Evolutionary conservation across 176 grass and related monocot genomes (phyloP), one percentile per base, ranked within the genome.

Genomic region (Thinopyrum elongatum): DNA sequence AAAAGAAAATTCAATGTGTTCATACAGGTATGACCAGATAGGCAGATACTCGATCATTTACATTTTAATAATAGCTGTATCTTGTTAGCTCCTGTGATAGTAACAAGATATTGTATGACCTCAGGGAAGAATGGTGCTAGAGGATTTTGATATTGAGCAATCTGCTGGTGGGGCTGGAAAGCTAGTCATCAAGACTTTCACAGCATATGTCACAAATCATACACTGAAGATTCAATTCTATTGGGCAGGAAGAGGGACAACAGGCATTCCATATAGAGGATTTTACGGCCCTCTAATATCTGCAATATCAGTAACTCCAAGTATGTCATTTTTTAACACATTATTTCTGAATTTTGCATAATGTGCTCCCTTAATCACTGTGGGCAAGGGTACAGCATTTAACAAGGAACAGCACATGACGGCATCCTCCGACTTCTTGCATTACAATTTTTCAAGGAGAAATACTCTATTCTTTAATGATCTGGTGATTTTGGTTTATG

Each of bases 281-380:
- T 39, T 80, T 87, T 95, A 98, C 26, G 96, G 93, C 31, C 96
- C 96, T 77, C 41, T 98, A 27, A 88, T 98, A 94, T 98, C 96
- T 91, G 96, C 96, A 89, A 94, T 98, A 83, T 95, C 96, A 82
- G 86, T 95, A 83, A 87, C 70, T 80, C 92, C 93, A 87, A 95
- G 93, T 98, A 89, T 85, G 92, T 85, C 85, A 65, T 68, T 64
- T 51, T 68, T 57, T 57, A 39, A 57, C 70, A 88, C 21, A 23
- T 53, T 21, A 57, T 73, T 72, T 73, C 86, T 67, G 23, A 60
- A 15, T n/a, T 87, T 80, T 84, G 2, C 29, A 60, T 68, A 29
- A 47, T 75, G 4, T 29, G 17, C 80, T 69, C 17, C 8, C 25
- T 4, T 77, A 84, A 80, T 36, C 63, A 36, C 44, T 74, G 51